Evolutionary conservation across 2,329 filamentous ascomycete species (phyloP).

Genomic region (Hypoxylon sp.): DNA sequence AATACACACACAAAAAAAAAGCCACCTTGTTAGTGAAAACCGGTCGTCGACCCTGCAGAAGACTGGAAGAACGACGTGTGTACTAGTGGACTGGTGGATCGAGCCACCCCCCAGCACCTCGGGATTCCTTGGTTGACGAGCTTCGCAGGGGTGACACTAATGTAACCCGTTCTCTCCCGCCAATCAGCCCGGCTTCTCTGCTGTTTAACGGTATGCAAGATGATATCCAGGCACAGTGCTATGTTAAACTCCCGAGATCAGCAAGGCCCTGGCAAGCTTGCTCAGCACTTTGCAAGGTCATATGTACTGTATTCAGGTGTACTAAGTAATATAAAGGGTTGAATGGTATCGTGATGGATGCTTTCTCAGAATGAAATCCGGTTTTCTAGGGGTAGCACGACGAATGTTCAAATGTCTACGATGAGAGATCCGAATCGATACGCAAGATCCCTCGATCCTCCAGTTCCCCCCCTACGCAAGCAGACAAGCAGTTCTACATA

Average conservation of each 20-base stretch:
- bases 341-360: too few species aligned
- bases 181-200: constrained; percentile 24
- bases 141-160: constrained; percentile 27
- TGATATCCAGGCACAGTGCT: constrained; percentile 25
- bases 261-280: constrained; percentile 11
- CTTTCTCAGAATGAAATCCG: too few species aligned
- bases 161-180: constrained; percentile 1
- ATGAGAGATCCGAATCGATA: constrained; percentile 1
- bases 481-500: too few species aligned
- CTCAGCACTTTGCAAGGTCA: neutral
- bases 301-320: constrained; percentile 5
- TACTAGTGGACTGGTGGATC: too few species aligned
- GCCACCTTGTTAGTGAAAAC: neutral
- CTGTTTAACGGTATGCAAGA: constrained; percentile 31
- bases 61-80: constrained; percentile 9
- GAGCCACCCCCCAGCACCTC: constrained; percentile 18
- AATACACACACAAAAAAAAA: constrained; percentile 22
- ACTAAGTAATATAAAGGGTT: neutral
- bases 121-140: constrained; percentile 29
- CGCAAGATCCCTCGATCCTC: neutral
- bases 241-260: constrained; percentile 12
- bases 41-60: neutral
- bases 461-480: neutral
- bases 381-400: too few species aligned
- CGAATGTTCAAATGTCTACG: constrained; percentile 2